Evolutionary conservation across 495 filamentous ascomycete species (phyloP).

Genomic region (Trichoderma parareesei): DNA sequence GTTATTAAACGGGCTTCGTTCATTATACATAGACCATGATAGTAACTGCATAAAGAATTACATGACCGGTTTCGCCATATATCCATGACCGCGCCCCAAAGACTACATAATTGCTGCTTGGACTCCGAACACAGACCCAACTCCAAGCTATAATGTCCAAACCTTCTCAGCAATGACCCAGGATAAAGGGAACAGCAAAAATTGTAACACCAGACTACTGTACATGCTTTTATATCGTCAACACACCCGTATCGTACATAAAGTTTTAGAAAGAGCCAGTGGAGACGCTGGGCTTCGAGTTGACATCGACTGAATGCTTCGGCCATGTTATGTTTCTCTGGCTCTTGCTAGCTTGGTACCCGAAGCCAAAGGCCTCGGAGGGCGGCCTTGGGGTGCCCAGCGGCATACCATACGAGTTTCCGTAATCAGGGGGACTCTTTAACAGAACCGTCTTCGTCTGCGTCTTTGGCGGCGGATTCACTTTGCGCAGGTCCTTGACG

Average conservation of each 20-base stretch:
- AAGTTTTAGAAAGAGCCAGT: background rate
- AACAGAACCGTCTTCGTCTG: background rate
- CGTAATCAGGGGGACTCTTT: background rate
- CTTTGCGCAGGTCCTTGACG: conserved; percentile 47
- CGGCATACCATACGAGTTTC: background rate
- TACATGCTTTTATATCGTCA: background rate
- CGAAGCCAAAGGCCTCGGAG: background rate
- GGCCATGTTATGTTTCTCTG: background rate
- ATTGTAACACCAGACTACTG: background rate
- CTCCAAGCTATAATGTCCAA: background rate
- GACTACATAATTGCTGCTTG: background rate
- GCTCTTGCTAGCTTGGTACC: background rate
- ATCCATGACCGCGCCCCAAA: background rate
- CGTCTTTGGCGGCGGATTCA: background rate
- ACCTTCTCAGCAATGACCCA: background rate
- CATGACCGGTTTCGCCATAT: too few relatives aligned
- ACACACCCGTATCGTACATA: background rate
- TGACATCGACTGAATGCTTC: background rate
- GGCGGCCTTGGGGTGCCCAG: background rate
- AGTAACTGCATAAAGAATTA: too few relatives aligned
- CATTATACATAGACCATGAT: too few relatives aligned
- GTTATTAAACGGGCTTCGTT: too few relatives aligned
- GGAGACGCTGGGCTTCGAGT: background rate
- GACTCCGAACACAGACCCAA: background rate
- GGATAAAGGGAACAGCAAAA: background rate